phyloP scores from a whole-genome alignment of 331 rosid genomes.

The Cydonia oblonga region DNA sequence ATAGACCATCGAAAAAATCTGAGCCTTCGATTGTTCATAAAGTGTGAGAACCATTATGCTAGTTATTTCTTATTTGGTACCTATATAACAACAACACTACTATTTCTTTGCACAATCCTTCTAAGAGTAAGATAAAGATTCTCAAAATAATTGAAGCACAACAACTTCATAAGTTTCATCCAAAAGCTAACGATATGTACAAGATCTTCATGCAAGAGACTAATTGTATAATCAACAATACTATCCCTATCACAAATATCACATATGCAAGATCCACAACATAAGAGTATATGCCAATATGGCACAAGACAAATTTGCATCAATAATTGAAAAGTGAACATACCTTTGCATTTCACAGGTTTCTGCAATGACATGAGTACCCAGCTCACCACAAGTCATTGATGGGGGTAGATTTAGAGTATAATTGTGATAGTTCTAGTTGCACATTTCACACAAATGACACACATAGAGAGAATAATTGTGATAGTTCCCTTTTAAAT shows the following conservation, averaged over 20 bases:
- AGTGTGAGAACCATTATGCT: neutral
- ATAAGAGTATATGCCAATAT: too few species aligned
- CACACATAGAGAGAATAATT: accelerated
- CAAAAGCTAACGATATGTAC: neutral
- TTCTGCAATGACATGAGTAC: too few species aligned
- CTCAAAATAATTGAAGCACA: neutral
- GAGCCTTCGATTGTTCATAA: neutral
- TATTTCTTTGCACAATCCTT: neutral
- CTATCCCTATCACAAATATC: neutral
- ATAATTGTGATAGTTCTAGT: too few species aligned
- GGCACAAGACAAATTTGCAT: neutral
- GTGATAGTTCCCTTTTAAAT: too few species aligned
- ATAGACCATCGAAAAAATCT: neutral
- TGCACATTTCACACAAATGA: too few species aligned
- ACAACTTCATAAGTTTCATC: neutral
- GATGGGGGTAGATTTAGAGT: too few species aligned
- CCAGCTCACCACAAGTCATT: too few species aligned
- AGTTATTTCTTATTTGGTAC: neutral
- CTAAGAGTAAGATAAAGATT: neutral
- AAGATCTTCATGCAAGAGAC: neutral
- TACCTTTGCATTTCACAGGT: too few species aligned
- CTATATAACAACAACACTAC: too few species aligned
- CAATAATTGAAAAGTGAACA: too few species aligned
- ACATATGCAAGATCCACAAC: neutral
- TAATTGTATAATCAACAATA: neutral